phyloP scores from a whole-genome alignment of 2,329 filamentous ascomycete genomes.

The Colletotrichum liaoningense region DNA sequence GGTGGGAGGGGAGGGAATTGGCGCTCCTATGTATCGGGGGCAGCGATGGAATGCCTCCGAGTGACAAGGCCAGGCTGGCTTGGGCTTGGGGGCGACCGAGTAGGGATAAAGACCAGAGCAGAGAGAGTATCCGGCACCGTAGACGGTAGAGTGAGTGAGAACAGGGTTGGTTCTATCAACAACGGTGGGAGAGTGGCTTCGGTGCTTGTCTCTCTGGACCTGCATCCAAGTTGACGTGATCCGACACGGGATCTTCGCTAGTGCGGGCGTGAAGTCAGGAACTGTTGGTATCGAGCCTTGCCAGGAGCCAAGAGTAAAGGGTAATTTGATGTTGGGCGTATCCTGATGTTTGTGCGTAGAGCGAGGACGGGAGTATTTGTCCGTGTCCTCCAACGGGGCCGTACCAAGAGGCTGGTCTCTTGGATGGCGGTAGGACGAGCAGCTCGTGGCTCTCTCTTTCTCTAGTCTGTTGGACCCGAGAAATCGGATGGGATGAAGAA shows the following conservation, averaged over 20 bases:
- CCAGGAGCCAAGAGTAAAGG: conserved; percentile 8
- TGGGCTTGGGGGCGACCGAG: conserved; percentile 5
- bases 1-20: conserved; percentile 18
- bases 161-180: conserved; percentile 29
- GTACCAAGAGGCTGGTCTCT: conserved; percentile 19
- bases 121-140: no score
- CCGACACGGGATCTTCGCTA: conserved; percentile 40
- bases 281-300: conserved; percentile 23
- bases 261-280: conserved; percentile 39
- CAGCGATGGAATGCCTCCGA: conserved; percentile 27
- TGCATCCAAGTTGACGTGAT: conserved; percentile 36
- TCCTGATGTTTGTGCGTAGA: not conserved
- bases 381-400: conserved; percentile 7
- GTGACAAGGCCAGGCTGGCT: conserved; percentile 30
- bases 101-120: no score
- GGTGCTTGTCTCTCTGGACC: conserved; percentile 36
- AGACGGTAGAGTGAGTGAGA: not conserved
- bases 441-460: conserved; percentile 14
- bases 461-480: conserved; percentile 1
- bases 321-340: conserved; percentile 5
- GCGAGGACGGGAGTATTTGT: not conserved
- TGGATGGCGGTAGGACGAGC: conserved; percentile 7
- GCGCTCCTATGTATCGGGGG: conserved; percentile 25
- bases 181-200: conserved; percentile 24
- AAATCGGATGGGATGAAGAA: conserved; percentile 24